phyloP scores from a whole-genome alignment of 2,329 filamentous ascomycete genomes.

The Colletotrichum musicola region DNA sequence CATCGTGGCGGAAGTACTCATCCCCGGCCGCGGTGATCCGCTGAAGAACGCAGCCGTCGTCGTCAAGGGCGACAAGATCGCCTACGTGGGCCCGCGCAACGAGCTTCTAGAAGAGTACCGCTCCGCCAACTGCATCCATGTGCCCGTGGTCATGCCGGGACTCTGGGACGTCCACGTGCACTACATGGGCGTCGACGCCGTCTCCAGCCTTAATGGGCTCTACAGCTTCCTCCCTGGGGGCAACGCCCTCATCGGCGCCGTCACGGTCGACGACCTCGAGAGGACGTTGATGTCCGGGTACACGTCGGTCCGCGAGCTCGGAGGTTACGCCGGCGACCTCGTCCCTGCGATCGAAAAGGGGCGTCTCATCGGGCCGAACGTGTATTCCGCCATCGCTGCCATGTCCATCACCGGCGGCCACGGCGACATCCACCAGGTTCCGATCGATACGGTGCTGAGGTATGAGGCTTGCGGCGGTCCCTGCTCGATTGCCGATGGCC shows the following conservation, averaged over 20 bases:
- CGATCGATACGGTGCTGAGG: slow-evolving; percentile 49
- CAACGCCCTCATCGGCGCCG: slow-evolving; percentile 52
- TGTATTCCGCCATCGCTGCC: slow-evolving; percentile 59
- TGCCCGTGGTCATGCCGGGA: slow-evolving; percentile 62
- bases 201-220: slow-evolving; percentile 38
- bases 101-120: slow-evolving; percentile 50
- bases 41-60: slow-evolving; percentile 54
- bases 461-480: slow-evolving; percentile 48
- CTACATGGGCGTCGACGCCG: slow-evolving; percentile 52
- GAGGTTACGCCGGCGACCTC: slow-evolving; percentile 60
- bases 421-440: slow-evolving; percentile 57
- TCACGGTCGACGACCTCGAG: slow-evolving; percentile 55
- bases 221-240: slow-evolving; percentile 41
- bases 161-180: slow-evolving; percentile 67
- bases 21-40: slow-evolving; percentile 61
- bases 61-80: slow-evolving; percentile 54
- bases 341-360: slow-evolving; percentile 57
- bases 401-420: slow-evolving; percentile 64
- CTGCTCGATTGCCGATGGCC: slow-evolving; percentile 57
- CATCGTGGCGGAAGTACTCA: slow-evolving; percentile 53
- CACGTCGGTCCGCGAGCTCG: slow-evolving; percentile 64
- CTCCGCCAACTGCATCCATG: slow-evolving; percentile 45
- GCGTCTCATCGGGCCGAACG: slow-evolving; percentile 59
- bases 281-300: slow-evolving; percentile 61
- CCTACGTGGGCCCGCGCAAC: slow-evolving; percentile 51